Conservation (phyloP, 768 basidiomycete genomes). For the Termitomyces sp. region DNA sequence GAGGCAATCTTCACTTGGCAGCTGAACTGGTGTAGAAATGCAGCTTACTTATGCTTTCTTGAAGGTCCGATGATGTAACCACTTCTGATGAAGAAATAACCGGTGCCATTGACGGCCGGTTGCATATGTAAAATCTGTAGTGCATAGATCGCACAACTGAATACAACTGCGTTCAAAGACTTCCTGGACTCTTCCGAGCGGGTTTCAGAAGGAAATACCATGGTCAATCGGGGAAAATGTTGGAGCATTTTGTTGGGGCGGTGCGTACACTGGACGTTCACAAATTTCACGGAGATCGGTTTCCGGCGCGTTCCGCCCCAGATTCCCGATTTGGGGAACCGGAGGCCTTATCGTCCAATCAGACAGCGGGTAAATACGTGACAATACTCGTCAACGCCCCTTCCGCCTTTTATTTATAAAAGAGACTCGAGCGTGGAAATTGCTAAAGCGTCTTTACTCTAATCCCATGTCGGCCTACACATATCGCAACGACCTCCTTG, state of each 20-base stretch:
- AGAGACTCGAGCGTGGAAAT: conserved; percentile 8
- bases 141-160: background rate
- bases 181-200: background rate
- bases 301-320: conserved; percentile 17
- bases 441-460: conserved; percentile 16
- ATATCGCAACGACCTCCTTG: conserved; percentile 82
- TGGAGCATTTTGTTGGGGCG: background rate
- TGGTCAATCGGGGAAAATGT: background rate
- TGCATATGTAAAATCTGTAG: background rate
- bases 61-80: conserved; percentile 44
- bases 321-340: conserved; percentile 8
- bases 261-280: background rate
- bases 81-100: background rate
- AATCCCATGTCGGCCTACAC: conserved; percentile 27
- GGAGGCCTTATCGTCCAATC: conserved; percentile 41
- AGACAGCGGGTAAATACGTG: conserved; percentile 20
- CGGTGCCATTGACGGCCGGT: background rate
- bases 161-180: background rate
- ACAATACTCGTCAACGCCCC: conserved; percentile 19
- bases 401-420: conserved; percentile 13
- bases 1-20: conserved; percentile 21
- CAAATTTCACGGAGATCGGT: conserved; percentile 9
- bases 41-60: conserved; percentile 17
- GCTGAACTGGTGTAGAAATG: conserved; percentile 15
- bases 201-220: background rate